Percentiles rank a stretch among this genome's conserved stretches.
These are phyloP conservation scores for Salix caprea DNA, from an alignment of 345 rosid species.

Conservation along the genomic window DNA sequence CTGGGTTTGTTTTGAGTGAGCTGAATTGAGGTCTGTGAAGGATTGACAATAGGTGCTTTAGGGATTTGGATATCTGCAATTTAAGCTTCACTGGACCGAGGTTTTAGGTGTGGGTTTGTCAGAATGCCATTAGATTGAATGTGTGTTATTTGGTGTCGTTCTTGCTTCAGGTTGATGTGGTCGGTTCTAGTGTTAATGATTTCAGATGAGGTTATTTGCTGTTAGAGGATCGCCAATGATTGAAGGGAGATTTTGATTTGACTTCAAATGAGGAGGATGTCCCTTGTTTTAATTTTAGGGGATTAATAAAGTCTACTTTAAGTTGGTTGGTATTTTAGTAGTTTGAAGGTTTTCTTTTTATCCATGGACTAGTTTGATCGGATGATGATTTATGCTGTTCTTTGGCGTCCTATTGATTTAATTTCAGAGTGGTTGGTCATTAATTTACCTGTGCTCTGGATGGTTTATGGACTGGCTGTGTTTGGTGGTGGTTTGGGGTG, in stretches of 20 bases:
- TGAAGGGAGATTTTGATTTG: too few relatives aligned
- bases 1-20: conserved; percentile 1
- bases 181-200: too few relatives aligned
- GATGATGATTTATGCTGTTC: background rate
- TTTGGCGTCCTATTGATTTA: background rate
- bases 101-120: background rate
- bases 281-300: too few relatives aligned
- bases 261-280: too few relatives aligned
- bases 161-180: too few relatives aligned
- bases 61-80: background rate
- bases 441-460: background rate
- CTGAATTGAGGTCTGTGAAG: background rate
- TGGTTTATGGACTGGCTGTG: background rate
- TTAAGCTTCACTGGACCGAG: background rate
- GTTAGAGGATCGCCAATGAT: too few relatives aligned
- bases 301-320: too few relatives aligned
- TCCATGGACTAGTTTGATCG: too few relatives aligned
- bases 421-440: background rate
- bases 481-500: background rate
- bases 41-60: background rate
- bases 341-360: too few relatives aligned
- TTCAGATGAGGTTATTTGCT: too few relatives aligned
- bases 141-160: too few relatives aligned
- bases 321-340: too few relatives aligned
- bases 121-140: background rate